These are phyloP conservation scores for Tolypocladium album DNA, from an alignment of 2,329 filamentous ascomycete species.

Conservation along the genomic window DNA sequence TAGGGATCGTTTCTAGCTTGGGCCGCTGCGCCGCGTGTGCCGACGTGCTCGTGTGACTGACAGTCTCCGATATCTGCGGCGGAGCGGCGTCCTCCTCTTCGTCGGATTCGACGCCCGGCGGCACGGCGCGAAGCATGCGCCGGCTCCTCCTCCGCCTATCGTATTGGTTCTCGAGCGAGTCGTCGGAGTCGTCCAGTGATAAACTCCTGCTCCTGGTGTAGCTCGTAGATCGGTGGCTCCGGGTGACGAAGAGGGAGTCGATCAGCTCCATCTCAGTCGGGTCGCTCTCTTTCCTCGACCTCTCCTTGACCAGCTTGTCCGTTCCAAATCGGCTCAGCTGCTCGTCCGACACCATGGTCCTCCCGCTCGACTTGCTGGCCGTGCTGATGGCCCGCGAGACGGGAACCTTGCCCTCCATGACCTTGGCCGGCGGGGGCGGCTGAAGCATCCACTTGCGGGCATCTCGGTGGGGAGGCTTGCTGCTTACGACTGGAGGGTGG, in stretches of 20 bases:
- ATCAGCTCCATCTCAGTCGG: constrained; percentile 33
- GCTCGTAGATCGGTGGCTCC: constrained; percentile 20
- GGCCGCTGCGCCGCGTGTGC: constrained; percentile 28
- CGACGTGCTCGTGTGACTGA: constrained; percentile 13
- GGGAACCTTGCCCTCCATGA: constrained; percentile 81
- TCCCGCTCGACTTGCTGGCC: constrained; percentile 37
- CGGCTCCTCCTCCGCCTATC: constrained; percentile 16
- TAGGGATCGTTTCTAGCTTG: constrained; percentile 35
- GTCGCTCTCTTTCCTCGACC: constrained; percentile 29
- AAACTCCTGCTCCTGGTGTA: constrained; percentile 24
- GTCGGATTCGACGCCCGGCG: constrained; percentile 20
- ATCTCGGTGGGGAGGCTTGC: constrained; percentile 55
- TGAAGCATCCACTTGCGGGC: constrained; percentile 88
- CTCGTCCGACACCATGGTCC: constrained; percentile 29
- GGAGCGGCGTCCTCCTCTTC: constrained; percentile 20
- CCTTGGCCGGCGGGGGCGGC: constrained; percentile 75
- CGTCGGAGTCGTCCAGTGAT: constrained; percentile 25
- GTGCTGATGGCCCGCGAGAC: constrained; percentile 53
- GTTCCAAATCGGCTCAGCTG: constrained; percentile 31
- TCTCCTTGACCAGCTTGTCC: constrained; percentile 35
- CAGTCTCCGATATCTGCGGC: constrained; percentile 12
- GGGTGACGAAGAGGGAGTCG: constrained; percentile 26
- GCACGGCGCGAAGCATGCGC: constrained; percentile 15
- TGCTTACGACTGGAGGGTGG: constrained; percentile 75
- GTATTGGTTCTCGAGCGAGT: constrained; percentile 17